Evolutionary conservation across 148 eudicot species (phyloP), one percentile per base, ranked within the genome.

Genomic region (Polygonum aviculare): DNA sequence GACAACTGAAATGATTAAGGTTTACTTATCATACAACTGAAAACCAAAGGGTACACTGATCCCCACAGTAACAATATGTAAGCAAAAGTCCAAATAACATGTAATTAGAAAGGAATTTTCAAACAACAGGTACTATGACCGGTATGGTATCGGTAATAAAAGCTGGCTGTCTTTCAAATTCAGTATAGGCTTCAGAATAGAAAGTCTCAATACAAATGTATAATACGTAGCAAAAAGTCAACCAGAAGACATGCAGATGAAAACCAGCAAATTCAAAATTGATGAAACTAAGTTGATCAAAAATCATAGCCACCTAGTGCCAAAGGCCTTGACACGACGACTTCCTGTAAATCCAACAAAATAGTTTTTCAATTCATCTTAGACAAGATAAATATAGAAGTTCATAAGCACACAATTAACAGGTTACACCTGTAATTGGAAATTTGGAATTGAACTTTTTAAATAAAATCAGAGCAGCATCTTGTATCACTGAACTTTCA

Each of bases 1-100:
- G 72, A 91, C 77, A 84, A 94, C 98, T 95, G 97, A 69, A 84
- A 39, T 2, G 31, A 26, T 26, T 26, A 70, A 70, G 15, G 40
- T 38, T 16, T 26, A 40, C 48, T 39, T 70, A 33, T 62, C 16
- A 62, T 26, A 62, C 36, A 31, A n/a, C 38, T 9, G 16, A 11
- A 22, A 4, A 15, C 26, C n/a, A 54, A 54, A 54, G 26, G 5
- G 26, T 26, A 26, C n/a, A 12, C 52, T 10, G 18, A 10, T 49
- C 12, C 14, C 55, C n/a, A 50, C 55, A 50, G 3, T 50, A 16
- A 50, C 55, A 14, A n/a, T 50, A 16, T 14, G 14, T 48, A 6
- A 54, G 6, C 22, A n/a, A 54, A 54, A 54, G 26, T n/a, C 26
- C 10, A 54, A 18, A n/a, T 54, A 54, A 54, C 60, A 54, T n/a